phyloP scores from a whole-genome alignment of 1,284 basidiomycete species.

The Earliella scabrosa region DNA sequence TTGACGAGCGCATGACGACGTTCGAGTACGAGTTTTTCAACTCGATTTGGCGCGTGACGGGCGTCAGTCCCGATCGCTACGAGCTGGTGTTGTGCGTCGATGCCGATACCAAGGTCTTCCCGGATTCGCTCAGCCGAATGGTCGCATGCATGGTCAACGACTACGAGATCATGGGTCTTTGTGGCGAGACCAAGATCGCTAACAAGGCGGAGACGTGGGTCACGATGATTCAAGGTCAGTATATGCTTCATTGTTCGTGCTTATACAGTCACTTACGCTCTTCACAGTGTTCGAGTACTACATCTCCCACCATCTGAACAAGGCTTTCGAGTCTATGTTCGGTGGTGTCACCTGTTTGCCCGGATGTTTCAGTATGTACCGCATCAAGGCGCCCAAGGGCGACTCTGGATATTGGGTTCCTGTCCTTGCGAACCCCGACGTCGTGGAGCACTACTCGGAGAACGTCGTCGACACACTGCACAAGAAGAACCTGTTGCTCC shows the following conservation, averaged over 20 bases:
- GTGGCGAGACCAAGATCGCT: constrained; percentile 98
- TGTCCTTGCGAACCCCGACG: constrained; percentile 95
- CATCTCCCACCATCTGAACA: constrained; percentile 98
- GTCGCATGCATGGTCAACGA: constrained; percentile 96
- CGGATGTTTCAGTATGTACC: constrained; percentile 99
- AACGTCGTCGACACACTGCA: constrained; percentile 97
- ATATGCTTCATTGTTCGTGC: constrained; percentile 5
- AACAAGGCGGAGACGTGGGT: constrained; percentile 99
- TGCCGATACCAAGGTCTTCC: constrained; percentile 98
- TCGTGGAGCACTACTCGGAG: constrained; percentile 97
- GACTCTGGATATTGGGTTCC: constrained; percentile 97
- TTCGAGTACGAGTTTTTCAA: constrained; percentile 99
- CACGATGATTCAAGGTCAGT: constrained; percentile 96
- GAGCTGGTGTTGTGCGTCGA: constrained; percentile 97
- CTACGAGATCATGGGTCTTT: constrained; percentile 97
- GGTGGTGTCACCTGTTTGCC: constrained; percentile 99
- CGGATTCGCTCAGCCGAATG: constrained; percentile 91
- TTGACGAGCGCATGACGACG: constrained; percentile 99
- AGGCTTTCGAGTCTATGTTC: constrained; percentile 99
- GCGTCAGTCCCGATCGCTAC: constrained; percentile 95
- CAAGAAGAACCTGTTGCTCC: constrained; percentile 97
- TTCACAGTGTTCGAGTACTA: constrained; percentile 95
- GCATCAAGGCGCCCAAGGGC: constrained; percentile 96
- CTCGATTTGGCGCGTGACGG: constrained; percentile 92
- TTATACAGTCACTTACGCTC: constrained; percentile 10